Evolutionary conservation across 441 rosid genomes (phyloP), one percentile per base, ranked within the genome.

Genomic region (Breynia disticha): DNA sequence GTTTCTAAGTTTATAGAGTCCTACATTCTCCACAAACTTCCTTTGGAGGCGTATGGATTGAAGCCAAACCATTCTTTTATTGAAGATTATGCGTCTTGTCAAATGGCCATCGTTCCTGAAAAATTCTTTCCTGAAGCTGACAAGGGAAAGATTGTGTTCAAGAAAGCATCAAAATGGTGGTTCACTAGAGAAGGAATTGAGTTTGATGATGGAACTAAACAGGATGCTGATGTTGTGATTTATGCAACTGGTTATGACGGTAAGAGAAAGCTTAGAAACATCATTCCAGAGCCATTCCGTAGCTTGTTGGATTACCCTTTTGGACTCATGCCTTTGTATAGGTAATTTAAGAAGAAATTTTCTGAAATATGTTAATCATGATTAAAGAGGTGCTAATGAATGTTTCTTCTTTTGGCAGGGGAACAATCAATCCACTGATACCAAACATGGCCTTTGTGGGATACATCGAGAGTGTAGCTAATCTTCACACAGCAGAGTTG

Each of bases 381-480:
- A 45, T n/a, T 45, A 17, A 15, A 45, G 48, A 2, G 16, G 48
- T 45, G 3, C 9, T 12, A 18, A 1, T 45, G 35, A 28, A 9
- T 28, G 35, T 4, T 28, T 28, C 35, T 28, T 28, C 8, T 11
- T 15, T 9, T 28, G 35, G 35, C 55, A 78, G 88, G 63, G 83
- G 79, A 5, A 76, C 81, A 4, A 72, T 80, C 46, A 77, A 78
- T 56, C 88, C 88, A 5, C 21, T 77, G 73, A 75, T 82, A 5
- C 88, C 85, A 0, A 79, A 77, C 69, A 72, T 79, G 79, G 84
- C 75, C 8, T 79, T 79, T 48, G 72, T 82, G 58, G 88, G 84
- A 21, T 79, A 75, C 51, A 53, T 79, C 2, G 85, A 82, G 64
- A 82, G 81, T 41, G 72, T 71, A 1, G 73, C 83, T 0, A 73